Evolutionary conservation across 1,284 basidiomycete genomes (phyloP).

Genomic region (Leucocoprinus gongylophorus): DNA sequence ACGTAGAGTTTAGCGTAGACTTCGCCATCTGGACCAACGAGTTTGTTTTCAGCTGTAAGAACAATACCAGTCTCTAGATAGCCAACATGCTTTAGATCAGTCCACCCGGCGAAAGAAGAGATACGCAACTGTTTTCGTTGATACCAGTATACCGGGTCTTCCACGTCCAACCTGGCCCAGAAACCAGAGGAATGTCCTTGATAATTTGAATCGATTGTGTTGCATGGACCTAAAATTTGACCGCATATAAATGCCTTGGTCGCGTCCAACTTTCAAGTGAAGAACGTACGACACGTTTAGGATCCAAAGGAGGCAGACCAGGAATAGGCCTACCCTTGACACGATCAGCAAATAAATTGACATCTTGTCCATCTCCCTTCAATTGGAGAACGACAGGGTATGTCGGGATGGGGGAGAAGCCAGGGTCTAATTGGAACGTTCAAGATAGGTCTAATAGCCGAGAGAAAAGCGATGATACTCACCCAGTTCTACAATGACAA

Average conservation of each 20-base stretch:
- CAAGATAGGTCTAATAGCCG: not conserved
- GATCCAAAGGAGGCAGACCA: conserved; percentile 59
- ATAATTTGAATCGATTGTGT: conserved; percentile 69
- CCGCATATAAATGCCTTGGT: not conserved
- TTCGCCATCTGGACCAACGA: conserved; percentile 56
- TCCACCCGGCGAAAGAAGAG: not conserved
- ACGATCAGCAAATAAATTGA: conserved; percentile 56
- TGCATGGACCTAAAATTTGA: conserved; percentile 53
- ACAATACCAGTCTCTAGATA: conserved; percentile 68
- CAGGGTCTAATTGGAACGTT: conserved; percentile 30
- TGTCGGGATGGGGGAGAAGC: conserved; percentile 45
- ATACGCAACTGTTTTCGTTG: conserved; percentile 63
- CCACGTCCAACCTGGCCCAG: conserved; percentile 62
- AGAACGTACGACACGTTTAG: conserved; percentile 52
- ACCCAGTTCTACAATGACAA: conserved; percentile 35
- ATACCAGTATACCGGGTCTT: conserved; percentile 55
- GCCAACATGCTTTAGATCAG: not conserved
- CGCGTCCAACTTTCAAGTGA: not conserved
- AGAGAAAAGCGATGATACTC: conserved; percentile 11
- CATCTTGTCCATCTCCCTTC: conserved; percentile 59
- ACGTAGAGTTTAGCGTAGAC: conserved; percentile 71
- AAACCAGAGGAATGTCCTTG: conserved; percentile 58
- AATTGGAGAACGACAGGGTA: conserved; percentile 49
- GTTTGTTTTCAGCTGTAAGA: conserved; percentile 53
- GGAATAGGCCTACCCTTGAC: conserved; percentile 40